Evolutionary conservation across 805 yeast genomes (phyloP), one percentile per base, ranked within the genome.

Genomic region (Spathaspora sp.): DNA sequence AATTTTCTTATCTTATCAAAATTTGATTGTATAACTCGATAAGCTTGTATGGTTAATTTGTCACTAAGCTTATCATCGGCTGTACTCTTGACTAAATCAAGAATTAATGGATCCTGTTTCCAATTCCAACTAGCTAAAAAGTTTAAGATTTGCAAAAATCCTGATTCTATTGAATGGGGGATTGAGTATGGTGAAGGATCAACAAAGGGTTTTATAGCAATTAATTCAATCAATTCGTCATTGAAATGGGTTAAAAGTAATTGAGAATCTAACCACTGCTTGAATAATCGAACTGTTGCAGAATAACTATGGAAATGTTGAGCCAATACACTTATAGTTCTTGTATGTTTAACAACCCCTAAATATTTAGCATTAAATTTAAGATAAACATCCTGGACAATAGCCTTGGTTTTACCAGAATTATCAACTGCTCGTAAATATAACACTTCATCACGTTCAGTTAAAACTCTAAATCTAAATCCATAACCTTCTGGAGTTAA

Each of bases 401-500:
- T 72, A 11, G 80, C 78, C 62, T 78, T 83, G 51, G 83, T 87
- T 57, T 81, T 85, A 51, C 77, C 80, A 0, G 85, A 77, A 61
- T 86, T 85, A 44, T 79, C 77, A 48, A 87, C 85, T 1, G 93
- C 90, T 65, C 92, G 77, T 57, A 84, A 68, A 57, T 87, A 87
- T 53, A 91, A 68, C 2, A 79, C 66, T 60, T 87, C 94, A 68
- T 93, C 97, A 62, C 93, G 80, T 63, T 92, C 97, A 0, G 96
- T 86, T 42, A 85, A 70, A 1, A 92, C 83, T 51, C 94, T 78
- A 42, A 90, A 68, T 57, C 79, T 79, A 77, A 91, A 93, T 0
- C 96, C 97, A 66, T 72, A 93, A 1, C 99, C 99, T 54, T 87
- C 94, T 1, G 97, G 96, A 0, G 96, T 81, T 53, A 89, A 75